phyloP scores from a whole-genome alignment of 257 asterid genomes.

The Rehmannia glutinosa region DNA sequence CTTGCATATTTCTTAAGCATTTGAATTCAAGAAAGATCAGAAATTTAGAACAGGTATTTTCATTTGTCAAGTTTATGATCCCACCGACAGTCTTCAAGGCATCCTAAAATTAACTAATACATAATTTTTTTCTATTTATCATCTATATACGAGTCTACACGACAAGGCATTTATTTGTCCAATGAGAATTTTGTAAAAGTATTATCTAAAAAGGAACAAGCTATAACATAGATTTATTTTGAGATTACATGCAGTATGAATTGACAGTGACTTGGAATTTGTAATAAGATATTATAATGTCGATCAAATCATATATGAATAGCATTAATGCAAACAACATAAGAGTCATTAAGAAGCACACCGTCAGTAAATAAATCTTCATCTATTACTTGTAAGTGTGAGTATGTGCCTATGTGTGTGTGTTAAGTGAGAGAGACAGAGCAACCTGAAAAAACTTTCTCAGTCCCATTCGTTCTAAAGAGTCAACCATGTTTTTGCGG shows the following conservation, averaged over 20 bases:
- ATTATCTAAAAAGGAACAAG: not conserved
- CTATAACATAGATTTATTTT: not conserved
- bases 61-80: not conserved
- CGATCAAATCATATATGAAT: not conserved
- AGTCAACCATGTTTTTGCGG: slow-evolving; percentile 68
- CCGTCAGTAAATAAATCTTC: too few relatives aligned
- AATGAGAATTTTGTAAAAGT: not conserved
- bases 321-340: not conserved
- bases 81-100: not conserved
- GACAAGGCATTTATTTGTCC: not conserved
- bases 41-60: not conserved
- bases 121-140: too few relatives aligned
- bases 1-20: not conserved
- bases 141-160: too few relatives aligned
- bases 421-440: slow-evolving; percentile 11
- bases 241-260: not conserved
- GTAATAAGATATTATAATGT: too few relatives aligned
- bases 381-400: too few relatives aligned
- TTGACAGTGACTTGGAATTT: not conserved
- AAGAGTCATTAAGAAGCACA: too few relatives aligned
- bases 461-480: slow-evolving; percentile 78
- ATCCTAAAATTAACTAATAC: too few relatives aligned
- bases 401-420: not conserved
- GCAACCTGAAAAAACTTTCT: slow-evolving; percentile 77
- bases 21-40: not conserved